Percentiles rank a stretch among this genome's conserved stretches.
These are phyloP conservation scores for Pistacia atlantica DNA, from an alignment of 345 rosid species.

Conservation along the genomic window DNA sequence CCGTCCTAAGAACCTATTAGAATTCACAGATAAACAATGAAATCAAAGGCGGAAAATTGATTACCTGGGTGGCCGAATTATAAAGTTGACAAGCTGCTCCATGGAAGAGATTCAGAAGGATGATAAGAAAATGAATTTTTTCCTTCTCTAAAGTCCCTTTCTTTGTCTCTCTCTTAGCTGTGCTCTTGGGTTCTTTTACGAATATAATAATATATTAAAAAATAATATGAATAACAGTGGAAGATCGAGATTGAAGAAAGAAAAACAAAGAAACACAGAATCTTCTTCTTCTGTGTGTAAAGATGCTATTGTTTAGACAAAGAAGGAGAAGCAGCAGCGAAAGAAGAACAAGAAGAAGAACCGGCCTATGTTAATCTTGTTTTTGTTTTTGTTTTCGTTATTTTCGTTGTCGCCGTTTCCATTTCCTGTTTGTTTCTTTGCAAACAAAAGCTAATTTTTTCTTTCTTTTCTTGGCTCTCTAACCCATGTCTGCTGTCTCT, in stretches of 20 bases:
- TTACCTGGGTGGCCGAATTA: conserved; percentile 96
- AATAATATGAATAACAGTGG: background rate
- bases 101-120: conserved; percentile 38
- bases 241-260: conserved; percentile 2
- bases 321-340: background rate
- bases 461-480: background rate
- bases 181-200: background rate
- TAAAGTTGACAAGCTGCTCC: conserved; percentile 96
- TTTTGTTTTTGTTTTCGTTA: conserved; percentile 5
- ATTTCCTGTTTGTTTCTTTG: conserved; percentile 18
- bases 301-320: conserved; percentile 15
- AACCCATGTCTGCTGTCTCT: background rate
- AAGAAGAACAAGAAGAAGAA: background rate
- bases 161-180: conserved; percentile 11
- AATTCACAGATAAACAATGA: background rate
- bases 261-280: background rate
- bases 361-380: conserved; percentile 8
- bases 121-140: conserved; percentile 2
- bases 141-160: background rate
- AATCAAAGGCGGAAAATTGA: background rate
- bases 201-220: background rate
- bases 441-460: background rate
- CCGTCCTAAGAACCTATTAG: conserved; percentile 18
- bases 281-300: conserved; percentile 2
- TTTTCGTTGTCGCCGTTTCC: conserved; percentile 13